Conservation (phyloP, 768 basidiomycete genomes). For the Suillus luteus region DNA sequence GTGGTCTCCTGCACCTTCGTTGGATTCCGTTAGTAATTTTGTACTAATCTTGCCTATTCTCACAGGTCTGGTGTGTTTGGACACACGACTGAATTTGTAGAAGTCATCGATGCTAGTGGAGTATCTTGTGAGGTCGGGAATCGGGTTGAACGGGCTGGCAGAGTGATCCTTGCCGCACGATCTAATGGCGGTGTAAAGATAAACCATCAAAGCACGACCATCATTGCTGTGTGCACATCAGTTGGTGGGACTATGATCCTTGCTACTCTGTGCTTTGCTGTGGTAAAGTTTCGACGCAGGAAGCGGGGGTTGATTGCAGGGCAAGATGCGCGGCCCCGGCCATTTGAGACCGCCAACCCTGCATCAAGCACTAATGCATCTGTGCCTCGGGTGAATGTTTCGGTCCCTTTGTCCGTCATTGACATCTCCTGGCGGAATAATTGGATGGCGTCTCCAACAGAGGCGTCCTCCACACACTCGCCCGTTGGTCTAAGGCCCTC, state of each 20-base stretch:
- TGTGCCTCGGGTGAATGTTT: constrained; percentile 1
- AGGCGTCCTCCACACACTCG: constrained; percentile 6
- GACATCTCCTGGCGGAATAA: constrained; percentile 12
- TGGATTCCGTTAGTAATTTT: neutral
- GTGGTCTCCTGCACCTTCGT: constrained; percentile 22
- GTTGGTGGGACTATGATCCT: constrained; percentile 24
- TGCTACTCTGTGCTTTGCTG: constrained; percentile 15
- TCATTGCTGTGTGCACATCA: constrained; percentile 25
- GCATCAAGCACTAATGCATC: constrained; percentile 10
- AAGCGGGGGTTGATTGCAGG: constrained; percentile 16
- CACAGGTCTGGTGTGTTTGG: constrained; percentile 43
- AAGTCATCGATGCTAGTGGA: constrained; percentile 10
- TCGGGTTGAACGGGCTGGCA: too few relatives aligned
- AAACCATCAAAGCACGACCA: constrained; percentile 12
- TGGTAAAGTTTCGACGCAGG: constrained; percentile 23
- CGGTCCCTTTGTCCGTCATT: constrained; percentile 5
- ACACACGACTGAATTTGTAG: constrained; percentile 8
- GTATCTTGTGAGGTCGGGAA: constrained; percentile 2
- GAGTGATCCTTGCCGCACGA: neutral
- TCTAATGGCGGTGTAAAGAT: constrained; percentile 2
- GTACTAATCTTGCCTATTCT: neutral
- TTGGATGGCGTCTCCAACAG: constrained; percentile 4
- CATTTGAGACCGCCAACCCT: constrained; percentile 21
- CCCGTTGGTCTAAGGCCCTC: neutral
- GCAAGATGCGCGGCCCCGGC: constrained; percentile 31